These are phyloP conservation scores for Penicillium sp. DNA, from an alignment of 2,329 filamentous ascomycete species.

Conservation along the genomic window DNA sequence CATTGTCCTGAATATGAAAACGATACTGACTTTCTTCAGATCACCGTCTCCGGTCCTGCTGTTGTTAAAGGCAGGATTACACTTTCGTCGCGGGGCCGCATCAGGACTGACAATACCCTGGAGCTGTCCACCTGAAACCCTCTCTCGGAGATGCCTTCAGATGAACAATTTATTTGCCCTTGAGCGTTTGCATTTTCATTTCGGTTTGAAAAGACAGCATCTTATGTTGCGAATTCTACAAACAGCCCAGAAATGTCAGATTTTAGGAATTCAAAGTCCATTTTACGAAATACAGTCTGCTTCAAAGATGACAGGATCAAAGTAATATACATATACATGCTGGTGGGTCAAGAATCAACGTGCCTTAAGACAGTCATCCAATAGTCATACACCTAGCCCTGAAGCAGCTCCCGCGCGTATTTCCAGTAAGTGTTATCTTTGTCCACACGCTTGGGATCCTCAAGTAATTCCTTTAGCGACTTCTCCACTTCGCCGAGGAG, in stretches of 20 bases:
- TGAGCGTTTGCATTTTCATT: neutral
- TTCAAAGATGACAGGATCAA: slow-evolving; percentile 15
- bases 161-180: neutral
- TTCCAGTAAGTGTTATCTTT: neutral
- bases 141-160: neutral
- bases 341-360: neutral
- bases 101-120: slow-evolving; percentile 70
- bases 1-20: no score
- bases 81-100: slow-evolving; percentile 60
- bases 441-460: neutral
- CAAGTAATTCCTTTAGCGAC: slow-evolving; percentile 17
- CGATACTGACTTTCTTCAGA: slow-evolving; percentile 42
- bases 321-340: slow-evolving; percentile 26
- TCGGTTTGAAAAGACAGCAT: neutral
- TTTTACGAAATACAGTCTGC: slow-evolving; percentile 21
- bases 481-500: slow-evolving; percentile 44
- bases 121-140: slow-evolving; percentile 40
- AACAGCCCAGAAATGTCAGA: neutral
- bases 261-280: neutral
- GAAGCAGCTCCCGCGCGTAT: neutral
- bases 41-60: slow-evolving; percentile 67
- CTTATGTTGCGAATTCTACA: neutral
- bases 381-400: neutral
- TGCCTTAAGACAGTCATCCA: neutral
- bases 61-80: slow-evolving; percentile 64